Conservation (phyloP, 225 moss, liverwort and hornwort genomes). For the Takakia lepidozioides region DNA sequence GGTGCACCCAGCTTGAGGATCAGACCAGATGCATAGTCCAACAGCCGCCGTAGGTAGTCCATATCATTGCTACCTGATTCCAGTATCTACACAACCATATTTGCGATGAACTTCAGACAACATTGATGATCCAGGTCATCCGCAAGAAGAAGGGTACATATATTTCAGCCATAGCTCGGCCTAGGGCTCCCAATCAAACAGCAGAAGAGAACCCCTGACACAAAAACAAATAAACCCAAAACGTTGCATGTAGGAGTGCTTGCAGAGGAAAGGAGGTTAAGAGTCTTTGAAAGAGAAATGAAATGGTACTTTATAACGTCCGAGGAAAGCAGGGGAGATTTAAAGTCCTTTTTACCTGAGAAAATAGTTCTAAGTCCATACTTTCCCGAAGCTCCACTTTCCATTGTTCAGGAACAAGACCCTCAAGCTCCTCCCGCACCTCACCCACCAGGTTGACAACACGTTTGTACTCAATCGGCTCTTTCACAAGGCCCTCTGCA, state of each 20-base stretch:
- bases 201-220: too few relatives aligned
- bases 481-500: constrained; percentile 58
- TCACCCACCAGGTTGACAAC: constrained; percentile 81
- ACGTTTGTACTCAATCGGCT: constrained; percentile 73
- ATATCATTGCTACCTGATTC: constrained; percentile 94
- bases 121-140: neutral
- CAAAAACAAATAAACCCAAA: too few relatives aligned
- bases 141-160: neutral
- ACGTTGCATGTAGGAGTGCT: too few relatives aligned
- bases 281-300: too few relatives aligned
- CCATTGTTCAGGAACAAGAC: constrained; percentile 78
- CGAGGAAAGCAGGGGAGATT: too few relatives aligned
- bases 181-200: too few relatives aligned
- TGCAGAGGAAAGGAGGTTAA: too few relatives aligned
- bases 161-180: too few relatives aligned
- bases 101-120: neutral
- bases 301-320: too few relatives aligned
- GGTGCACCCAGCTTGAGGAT: constrained; percentile 95
- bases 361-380: constrained; percentile 89
- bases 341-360: constrained; percentile 60
- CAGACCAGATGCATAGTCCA: constrained; percentile 84
- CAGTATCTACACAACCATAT: constrained; percentile 48
- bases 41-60: constrained; percentile 68
- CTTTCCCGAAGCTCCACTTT: constrained; percentile 77
- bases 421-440: constrained; percentile 83